Evolutionary conservation across 345 rosid species (phyloP).

Genomic region (Noccaea bulbosa): DNA sequence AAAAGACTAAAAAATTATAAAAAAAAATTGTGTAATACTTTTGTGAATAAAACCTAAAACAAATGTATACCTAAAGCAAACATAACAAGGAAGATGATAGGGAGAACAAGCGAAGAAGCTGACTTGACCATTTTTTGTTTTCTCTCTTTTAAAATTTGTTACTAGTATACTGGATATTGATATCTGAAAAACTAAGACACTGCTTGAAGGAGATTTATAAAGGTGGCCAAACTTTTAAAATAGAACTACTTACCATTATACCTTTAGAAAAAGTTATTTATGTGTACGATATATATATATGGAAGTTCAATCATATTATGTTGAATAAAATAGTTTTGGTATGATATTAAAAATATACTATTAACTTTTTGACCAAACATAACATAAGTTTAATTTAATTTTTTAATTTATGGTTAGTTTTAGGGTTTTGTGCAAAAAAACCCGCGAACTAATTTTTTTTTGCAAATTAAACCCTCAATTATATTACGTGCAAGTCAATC

Average conservation of each 20-base stretch:
- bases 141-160: background rate
- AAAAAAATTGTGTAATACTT: background rate
- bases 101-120: background rate
- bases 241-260: background rate
- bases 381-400: too few relatives aligned
- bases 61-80: conserved; percentile 9
- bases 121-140: background rate
- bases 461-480: too few relatives aligned
- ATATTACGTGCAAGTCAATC: too few relatives aligned
- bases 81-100: conserved; percentile 21
- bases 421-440: too few relatives aligned
- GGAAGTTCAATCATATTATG: background rate
- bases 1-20: too few relatives aligned
- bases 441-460: too few relatives aligned
- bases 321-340: background rate
- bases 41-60: background rate
- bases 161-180: background rate
- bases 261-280: background rate
- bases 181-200: background rate
- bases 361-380: too few relatives aligned
- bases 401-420: too few relatives aligned
- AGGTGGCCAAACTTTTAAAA: background rate
- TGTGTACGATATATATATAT: background rate
- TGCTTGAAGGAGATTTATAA: background rate
- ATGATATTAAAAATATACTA: background rate